Conservation (phyloP, 192 early-diverging fungal genomes). For the Borealophlyctis nickersoniae region DNA sequence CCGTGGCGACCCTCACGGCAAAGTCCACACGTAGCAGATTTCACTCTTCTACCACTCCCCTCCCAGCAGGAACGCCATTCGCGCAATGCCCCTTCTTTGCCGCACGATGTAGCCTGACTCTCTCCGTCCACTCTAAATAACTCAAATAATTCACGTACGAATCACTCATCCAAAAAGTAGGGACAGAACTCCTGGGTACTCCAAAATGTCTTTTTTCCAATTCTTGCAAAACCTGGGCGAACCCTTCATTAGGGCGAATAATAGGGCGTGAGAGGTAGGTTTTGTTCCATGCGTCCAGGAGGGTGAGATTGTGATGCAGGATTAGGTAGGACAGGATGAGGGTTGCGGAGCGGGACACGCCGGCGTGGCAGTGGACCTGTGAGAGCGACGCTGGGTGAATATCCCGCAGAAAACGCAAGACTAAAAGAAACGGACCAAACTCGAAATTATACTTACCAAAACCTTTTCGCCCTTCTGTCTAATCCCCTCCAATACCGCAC, state of each 20-base stretch:
- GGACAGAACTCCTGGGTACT: constrained; percentile 17
- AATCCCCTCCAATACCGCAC: constrained; percentile 30
- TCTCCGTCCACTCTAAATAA: constrained; percentile 33
- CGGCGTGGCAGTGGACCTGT: constrained; percentile 64
- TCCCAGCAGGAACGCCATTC: not conserved
- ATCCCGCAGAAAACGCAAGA: not conserved
- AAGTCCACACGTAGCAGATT: no score
- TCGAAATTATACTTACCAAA: constrained; percentile 12
- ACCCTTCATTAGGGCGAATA: constrained; percentile 50
- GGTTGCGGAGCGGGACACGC: constrained; percentile 57
- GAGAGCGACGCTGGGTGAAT: constrained; percentile 6
- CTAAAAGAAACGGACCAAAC: not conserved
- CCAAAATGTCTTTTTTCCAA: constrained; percentile 31
- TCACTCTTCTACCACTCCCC: not conserved
- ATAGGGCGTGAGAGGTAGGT: constrained; percentile 41
- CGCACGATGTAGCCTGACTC: not conserved
- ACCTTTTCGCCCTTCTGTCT: constrained; percentile 27
- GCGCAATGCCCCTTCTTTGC: not conserved
- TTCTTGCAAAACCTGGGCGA: constrained; percentile 39
- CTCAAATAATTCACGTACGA: constrained; percentile 43
- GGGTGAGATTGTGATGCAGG: constrained; percentile 28
- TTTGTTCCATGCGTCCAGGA: constrained; percentile 44
- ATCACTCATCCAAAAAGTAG: constrained; percentile 47
- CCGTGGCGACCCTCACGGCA: no score
- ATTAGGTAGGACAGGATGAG: constrained; percentile 62